A percentile compares a stretch with the other conserved stretches of the same genome.
Evolutionary conservation across 2,329 filamentous ascomycete species (phyloP).

Genomic region (Colletotrichum sojae): DNA sequence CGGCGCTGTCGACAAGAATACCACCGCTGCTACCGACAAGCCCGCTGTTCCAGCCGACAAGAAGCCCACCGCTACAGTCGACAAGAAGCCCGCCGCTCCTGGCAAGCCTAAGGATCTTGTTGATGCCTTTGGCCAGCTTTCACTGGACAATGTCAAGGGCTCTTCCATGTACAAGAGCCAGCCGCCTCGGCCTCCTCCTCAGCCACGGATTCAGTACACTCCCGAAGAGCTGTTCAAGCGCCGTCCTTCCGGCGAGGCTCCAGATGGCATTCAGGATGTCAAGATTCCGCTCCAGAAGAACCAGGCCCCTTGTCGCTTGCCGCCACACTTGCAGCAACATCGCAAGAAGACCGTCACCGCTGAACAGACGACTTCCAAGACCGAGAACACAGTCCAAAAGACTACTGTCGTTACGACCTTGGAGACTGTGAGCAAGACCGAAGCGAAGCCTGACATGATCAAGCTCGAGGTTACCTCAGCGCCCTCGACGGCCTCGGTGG

Average conservation of each 20-base stretch:
- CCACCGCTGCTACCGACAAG: neutral
- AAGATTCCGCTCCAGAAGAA: slow-evolving; percentile 17
- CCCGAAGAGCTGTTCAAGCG: slow-evolving; percentile 6
- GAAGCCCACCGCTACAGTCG: neutral
- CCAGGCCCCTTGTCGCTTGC: neutral
- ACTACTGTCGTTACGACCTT: neutral
- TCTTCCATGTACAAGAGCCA: slow-evolving; percentile 30
- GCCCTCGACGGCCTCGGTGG: neutral
- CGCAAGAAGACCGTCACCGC: neutral
- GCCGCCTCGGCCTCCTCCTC: neutral
- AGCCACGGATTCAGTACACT: slow-evolving; percentile 19
- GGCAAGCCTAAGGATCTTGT: neutral
- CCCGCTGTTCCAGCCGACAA: neutral
- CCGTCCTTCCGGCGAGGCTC: slow-evolving; percentile 12
- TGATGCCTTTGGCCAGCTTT: slow-evolving; percentile 27
- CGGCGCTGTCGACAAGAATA: neutral
- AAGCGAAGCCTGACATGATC: neutral
- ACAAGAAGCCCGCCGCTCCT: neutral
- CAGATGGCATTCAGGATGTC: slow-evolving; percentile 23
- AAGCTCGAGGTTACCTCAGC: neutral
- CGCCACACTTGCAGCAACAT: neutral
- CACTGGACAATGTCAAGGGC: slow-evolving; percentile 22
- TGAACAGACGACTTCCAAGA: neutral
- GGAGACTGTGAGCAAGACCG: neutral
- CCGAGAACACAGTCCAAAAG: neutral